Evolutionary conservation across 495 filamentous ascomycete species (phyloP), one percentile per base, ranked within the genome.

Genomic region (Neurospora sp.): DNA sequence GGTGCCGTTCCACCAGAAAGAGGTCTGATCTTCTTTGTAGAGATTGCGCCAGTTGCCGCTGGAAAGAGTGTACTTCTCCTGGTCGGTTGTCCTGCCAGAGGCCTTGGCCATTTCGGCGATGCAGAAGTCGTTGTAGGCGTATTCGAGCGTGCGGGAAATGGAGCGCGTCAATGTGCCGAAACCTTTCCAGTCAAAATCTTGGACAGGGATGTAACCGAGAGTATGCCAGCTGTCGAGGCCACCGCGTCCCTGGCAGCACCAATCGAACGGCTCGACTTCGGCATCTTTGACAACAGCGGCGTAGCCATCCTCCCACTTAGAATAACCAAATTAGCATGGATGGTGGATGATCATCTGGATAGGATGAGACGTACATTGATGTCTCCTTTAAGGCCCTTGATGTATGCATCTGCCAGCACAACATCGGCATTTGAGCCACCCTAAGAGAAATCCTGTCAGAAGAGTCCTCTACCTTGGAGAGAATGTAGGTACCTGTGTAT

Each of bases 341-440:
- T 2, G 10, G 7, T 9, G 9, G 2, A 16, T 31, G 12, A 8
- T 8, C 1, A 8, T 8, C 1, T 5, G 31, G 5, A 18, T 72
- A 44, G 14, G n/a, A 16, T 7, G 12, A n/a, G 14, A 74, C 81
- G 78, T 75, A 84, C 83, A 74, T 94, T 87, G n/a, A 94, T 86
- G 20, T 83, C 85, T 31, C 80, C 85, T 0, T 81, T 79, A 6
- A 93, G 83, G 8, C 88, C 89, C 75, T 94, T 94, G 22, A 94
- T 41, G 74, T 89, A 93, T 0, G 88, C 88, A 77, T 94, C 92
- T 0, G 87, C 88, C 12, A 94, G 79, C 4, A 94, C 79, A 37
- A 91, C 87, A 75, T 94, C 92, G n/a, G 92, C 92, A 73, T 94
- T 94, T 0, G 91, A 93, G 0, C 92, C 92, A 31, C 92, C 93